Conservation (phyloP, 1,284 basidiomycete genomes). For the Puccinia triticina region DNA sequence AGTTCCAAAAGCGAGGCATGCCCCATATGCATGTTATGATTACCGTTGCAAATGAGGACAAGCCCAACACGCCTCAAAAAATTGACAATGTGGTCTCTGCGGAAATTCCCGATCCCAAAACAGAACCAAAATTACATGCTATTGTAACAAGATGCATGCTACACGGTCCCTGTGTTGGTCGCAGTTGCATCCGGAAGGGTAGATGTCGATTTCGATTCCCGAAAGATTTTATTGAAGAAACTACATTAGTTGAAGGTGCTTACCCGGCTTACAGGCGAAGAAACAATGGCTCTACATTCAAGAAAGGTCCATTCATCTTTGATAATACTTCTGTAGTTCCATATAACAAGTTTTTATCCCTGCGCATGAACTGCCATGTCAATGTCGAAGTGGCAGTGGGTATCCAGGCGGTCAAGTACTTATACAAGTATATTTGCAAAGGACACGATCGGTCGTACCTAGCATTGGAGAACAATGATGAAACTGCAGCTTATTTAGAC, state of each 20-base stretch:
- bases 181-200: slow-evolving; percentile 62
- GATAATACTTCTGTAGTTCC: slow-evolving; percentile 18
- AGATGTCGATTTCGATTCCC: slow-evolving; percentile 63
- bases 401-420: slow-evolving; percentile 29
- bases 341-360: not conserved
- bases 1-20: slow-evolving; percentile 66
- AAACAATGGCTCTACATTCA: not conserved
- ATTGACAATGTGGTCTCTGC: slow-evolving; percentile 63
- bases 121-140: slow-evolving; percentile 62
- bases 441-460: not conserved
- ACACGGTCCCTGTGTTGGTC: slow-evolving; percentile 61
- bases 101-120: slow-evolving; percentile 62
- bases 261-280: slow-evolving; percentile 55
- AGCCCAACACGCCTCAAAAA: slow-evolving; percentile 56
- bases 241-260: slow-evolving; percentile 61
- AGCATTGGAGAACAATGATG: not conserved
- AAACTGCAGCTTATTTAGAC: slow-evolving; percentile 3
- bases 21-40: slow-evolving; percentile 63
- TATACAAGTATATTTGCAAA: slow-evolving; percentile 41
- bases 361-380: slow-evolving; percentile 22
- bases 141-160: slow-evolving; percentile 58
- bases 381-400: slow-evolving; percentile 28
- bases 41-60: not conserved
- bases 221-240: slow-evolving; percentile 61
- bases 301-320: not conserved